A percentile compares a stretch with the other conserved stretches of the same genome.
These are phyloP conservation scores for Cordyceps javanica DNA, from an alignment of 2,329 filamentous ascomycete genomes.

Conservation along the genomic window DNA sequence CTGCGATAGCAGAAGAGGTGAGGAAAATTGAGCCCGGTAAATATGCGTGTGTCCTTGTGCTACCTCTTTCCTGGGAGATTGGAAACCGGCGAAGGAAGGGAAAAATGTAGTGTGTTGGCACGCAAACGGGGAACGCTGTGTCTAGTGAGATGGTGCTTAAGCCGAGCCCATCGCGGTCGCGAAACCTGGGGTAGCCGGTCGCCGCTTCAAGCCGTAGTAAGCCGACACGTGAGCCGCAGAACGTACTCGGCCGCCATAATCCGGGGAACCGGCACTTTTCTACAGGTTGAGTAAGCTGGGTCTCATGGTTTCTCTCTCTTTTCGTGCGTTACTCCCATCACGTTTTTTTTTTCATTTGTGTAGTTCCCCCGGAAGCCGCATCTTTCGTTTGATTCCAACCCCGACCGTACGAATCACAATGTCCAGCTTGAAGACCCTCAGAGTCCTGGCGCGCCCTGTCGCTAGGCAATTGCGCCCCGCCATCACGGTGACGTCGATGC, in stretches of 20 bases:
- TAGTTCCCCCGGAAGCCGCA: constrained; percentile 4
- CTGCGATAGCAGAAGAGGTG: background rate
- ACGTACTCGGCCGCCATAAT: constrained; percentile 1
- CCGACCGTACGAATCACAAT: constrained; percentile 12
- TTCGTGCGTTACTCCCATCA: background rate
- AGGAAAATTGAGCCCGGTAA: background rate
- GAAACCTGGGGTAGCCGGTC: constrained; percentile 17
- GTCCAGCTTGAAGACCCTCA: constrained; percentile 20
- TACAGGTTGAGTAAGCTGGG: background rate
- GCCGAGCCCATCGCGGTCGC: constrained; percentile 9
- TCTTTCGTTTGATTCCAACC: background rate
- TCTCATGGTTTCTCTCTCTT: background rate
- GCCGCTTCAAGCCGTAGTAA: constrained; percentile 40
- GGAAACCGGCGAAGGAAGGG: background rate
- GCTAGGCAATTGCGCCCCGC: constrained; percentile 19
- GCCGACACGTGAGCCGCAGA: constrained; percentile 21
- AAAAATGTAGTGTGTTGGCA: background rate
- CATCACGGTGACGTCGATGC: constrained; percentile 30
- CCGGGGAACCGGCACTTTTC: constrained; percentile 6
- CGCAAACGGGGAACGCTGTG: constrained; percentile 2
- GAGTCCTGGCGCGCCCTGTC: constrained; percentile 24
- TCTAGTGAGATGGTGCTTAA: constrained; percentile 9
- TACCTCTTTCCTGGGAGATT: background rate
- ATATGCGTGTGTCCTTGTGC: background rate
- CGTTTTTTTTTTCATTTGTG: background rate